A percentile compares a stretch with the other conserved stretches of the same genome.
phyloP scores from a whole-genome alignment of 352 stramenopile species.

The Pythium sukuiense region DNA sequence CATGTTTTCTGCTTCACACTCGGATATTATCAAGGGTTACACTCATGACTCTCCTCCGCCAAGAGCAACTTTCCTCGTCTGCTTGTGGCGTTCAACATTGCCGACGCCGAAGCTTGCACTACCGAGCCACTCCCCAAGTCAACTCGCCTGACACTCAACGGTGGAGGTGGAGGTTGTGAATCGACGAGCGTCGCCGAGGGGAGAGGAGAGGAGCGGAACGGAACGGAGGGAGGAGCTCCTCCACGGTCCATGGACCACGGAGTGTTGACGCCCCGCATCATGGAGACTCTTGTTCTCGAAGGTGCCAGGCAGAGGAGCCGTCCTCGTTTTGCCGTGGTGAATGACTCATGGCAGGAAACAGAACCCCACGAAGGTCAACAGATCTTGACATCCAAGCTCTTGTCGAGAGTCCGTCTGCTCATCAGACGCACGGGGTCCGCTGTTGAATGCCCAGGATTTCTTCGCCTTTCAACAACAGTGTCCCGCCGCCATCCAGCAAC shows the following conservation, averaged over 20 bases:
- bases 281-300: background rate
- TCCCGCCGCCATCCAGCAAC: no score
- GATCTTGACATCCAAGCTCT: no score
- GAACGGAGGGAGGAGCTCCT: background rate
- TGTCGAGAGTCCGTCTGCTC: background rate
- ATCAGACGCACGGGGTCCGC: background rate
- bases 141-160: background rate
- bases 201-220: background rate
- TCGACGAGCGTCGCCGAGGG: background rate
- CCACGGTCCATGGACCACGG: background rate
- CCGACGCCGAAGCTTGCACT: background rate
- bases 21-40: constrained; percentile 3
- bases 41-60: background rate
- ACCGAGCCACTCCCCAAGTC: background rate
- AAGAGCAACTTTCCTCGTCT: constrained; percentile 2
- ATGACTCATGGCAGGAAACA: constrained; percentile 1
- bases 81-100: constrained; percentile 2
- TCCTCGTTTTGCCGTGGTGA: background rate
- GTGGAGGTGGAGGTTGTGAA: constrained; percentile 3
- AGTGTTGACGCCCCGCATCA: background rate
- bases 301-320: background rate
- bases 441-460: no score
- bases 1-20: no score
- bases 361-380: background rate
- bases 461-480: no score